Evolutionary conservation across 177 flowering plant species (phyloP).

Genomic region (Vitis hybrid): DNA sequence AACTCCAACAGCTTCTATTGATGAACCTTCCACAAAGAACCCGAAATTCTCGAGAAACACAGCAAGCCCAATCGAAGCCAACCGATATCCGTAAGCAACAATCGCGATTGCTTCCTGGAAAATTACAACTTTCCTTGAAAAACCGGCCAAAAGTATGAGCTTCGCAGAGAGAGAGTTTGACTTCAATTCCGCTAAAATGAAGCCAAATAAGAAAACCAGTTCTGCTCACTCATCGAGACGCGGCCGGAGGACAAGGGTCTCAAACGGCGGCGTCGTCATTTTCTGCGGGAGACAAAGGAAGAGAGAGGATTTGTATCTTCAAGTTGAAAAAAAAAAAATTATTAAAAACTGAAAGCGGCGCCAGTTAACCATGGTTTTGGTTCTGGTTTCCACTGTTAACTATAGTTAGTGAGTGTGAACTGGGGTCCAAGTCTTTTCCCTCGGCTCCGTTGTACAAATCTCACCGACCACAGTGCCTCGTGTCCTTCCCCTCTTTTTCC

Average conservation of each 20-base stretch:
- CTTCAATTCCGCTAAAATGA: not conserved
- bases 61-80: not conserved
- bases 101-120: slow-evolving; percentile 8
- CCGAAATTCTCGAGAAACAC: not conserved
- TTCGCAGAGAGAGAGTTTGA: no score
- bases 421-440: slow-evolving; percentile 3
- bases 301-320: slow-evolving; percentile 15
- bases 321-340: not conserved
- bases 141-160: slow-evolving; percentile 1
- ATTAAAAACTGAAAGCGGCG: slow-evolving; percentile 27
- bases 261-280: slow-evolving; percentile 22
- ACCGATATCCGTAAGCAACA: not conserved
- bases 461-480: slow-evolving; percentile 31
- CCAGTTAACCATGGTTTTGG: slow-evolving; percentile 29
- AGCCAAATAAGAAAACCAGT: slow-evolving; percentile 3
- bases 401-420: slow-evolving; percentile 1
- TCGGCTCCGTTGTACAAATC: slow-evolving; percentile 14
- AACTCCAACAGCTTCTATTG: no score
- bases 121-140: slow-evolving; percentile 8
- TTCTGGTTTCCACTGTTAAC: slow-evolving; percentile 3
- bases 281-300: not conserved
- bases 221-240: slow-evolving; percentile 8
- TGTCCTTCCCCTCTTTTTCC: slow-evolving; percentile 10
- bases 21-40: not conserved
- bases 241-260: slow-evolving; percentile 11